Evolutionary conservation across 768 basidiomycete species (phyloP).

Genomic region (Tulasnella sp.): DNA sequence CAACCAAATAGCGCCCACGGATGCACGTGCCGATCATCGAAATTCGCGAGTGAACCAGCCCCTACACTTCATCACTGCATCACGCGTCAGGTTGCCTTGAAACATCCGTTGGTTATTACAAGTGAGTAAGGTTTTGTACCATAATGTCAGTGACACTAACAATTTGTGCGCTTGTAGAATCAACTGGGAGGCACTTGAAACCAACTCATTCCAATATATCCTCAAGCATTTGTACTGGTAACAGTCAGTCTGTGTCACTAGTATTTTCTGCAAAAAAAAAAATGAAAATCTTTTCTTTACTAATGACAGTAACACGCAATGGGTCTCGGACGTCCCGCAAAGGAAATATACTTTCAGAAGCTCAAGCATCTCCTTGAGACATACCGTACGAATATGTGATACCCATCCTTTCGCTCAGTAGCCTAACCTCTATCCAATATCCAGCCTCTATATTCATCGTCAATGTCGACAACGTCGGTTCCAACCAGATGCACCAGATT

Average conservation of each 20-base stretch:
- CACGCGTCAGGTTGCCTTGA: conserved; percentile 53
- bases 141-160: neutral
- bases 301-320: conserved; percentile 33
- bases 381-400: conserved; percentile 52
- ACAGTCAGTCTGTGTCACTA: conserved; percentile 24
- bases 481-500: conserved; percentile 99
- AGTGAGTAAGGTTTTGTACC: conserved; percentile 16
- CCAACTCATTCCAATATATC: neutral
- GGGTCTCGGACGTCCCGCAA: conserved; percentile 86
- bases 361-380: conserved; percentile 85
- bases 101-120: conserved; percentile 67
- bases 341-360: conserved; percentile 85
- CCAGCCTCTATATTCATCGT: conserved; percentile 95
- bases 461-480: conserved; percentile 99
- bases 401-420: neutral
- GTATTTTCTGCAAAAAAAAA: conserved; percentile 10
- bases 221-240: conserved; percentile 27
- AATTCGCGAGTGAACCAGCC: neutral
- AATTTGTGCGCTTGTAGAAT: conserved; percentile 39
- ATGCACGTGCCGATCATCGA: conserved; percentile 9
- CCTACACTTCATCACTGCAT: no score
- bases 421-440: neutral
- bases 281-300: no score
- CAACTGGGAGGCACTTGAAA: conserved; percentile 76
- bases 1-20: neutral